Evolutionary conservation across 495 filamentous ascomycete species (phyloP).

Genomic region (Xylaria telfairii): DNA sequence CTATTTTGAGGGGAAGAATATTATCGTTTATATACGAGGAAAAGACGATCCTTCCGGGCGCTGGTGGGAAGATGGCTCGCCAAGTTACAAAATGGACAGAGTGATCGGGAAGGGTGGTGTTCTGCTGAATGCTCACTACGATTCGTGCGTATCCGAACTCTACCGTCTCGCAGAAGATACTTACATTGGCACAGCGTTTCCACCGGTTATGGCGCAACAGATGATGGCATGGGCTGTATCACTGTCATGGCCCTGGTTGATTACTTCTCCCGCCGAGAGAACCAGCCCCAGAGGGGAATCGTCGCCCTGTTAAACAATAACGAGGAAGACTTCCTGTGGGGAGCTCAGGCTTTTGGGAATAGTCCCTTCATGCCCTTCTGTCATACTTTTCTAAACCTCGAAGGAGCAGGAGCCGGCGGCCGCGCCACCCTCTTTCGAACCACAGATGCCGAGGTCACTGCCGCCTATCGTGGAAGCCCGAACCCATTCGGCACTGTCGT

Average conservation of each 20-base stretch:
- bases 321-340: conserved; percentile 93
- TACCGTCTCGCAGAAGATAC: conserved; percentile 45
- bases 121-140: conserved; percentile 94
- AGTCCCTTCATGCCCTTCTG: conserved; percentile 78
- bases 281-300: conserved; percentile 78
- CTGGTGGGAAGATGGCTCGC: conserved; percentile 62
- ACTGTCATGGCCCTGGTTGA: conserved; percentile 85
- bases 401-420: conserved; percentile 93
- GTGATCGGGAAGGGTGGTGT: conserved; percentile 73
- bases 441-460: conserved; percentile 86
- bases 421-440: conserved; percentile 85
- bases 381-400: conserved; percentile 90
- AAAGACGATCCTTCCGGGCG: conserved; percentile 68
- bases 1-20: conserved; percentile 93
- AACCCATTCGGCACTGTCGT: conserved; percentile 86
- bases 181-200: conserved; percentile 60
- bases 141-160: conserved; percentile 52
- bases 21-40: conserved; percentile 89
- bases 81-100: conserved; percentile 43
- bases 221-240: conserved; percentile 90
- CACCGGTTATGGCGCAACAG: conserved; percentile 87
- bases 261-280: conserved; percentile 80
- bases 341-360: conserved; percentile 82
- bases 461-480: conserved; percentile 69
- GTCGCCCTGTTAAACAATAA: conserved; percentile 93